Conservation (phyloP, 345 rosid species). For the Lagerstroemia speciosa region DNA sequence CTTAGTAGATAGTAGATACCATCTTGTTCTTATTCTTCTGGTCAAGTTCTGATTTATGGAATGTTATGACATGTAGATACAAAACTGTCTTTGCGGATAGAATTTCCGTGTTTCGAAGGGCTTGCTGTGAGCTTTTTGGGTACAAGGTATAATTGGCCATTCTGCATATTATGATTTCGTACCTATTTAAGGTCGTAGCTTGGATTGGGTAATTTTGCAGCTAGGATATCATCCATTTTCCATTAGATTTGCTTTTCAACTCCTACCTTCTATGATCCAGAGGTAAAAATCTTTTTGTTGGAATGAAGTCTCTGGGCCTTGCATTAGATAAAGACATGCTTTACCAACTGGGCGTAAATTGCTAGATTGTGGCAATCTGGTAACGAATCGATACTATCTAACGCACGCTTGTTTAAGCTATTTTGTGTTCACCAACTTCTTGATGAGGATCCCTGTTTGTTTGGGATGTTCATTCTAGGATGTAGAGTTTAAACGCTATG, state of each 20-base stretch:
- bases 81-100: constrained; percentile 95
- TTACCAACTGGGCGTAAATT: not conserved
- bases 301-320: not conserved
- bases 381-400: too few relatives aligned
- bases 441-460: too few relatives aligned
- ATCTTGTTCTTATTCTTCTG: constrained; percentile 3
- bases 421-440: too few relatives aligned
- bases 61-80: constrained; percentile 43
- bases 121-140: constrained; percentile 94
- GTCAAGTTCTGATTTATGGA: constrained; percentile 3
- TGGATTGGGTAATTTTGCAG: not conserved
- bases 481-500: not conserved
- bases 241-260: not conserved
- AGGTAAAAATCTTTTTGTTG: not conserved
- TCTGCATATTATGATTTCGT: not conserved
- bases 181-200: not conserved
- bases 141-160: constrained; percentile 57
- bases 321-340: not conserved
- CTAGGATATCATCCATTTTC: not conserved
- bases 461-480: too few relatives aligned
- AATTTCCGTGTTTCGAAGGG: constrained; percentile 93
- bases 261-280: too few relatives aligned
- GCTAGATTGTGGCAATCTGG: not conserved
- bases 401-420: too few relatives aligned
- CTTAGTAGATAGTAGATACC: constrained; percentile 6